Conservation (phyloP, 805 yeast genomes). For the Saccharomyces kudriavzevii region DNA sequence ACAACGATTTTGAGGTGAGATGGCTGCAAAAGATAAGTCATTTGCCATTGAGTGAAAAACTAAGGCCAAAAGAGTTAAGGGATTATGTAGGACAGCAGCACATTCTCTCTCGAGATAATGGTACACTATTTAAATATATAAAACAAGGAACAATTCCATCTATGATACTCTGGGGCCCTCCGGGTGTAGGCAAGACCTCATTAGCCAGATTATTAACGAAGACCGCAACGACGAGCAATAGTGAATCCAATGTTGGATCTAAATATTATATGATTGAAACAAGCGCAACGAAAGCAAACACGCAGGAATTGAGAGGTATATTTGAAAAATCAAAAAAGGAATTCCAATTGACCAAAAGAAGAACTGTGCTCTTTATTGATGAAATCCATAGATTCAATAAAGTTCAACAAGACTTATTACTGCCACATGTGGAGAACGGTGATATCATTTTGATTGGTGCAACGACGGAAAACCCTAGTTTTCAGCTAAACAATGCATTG, state of each 20-base stretch:
- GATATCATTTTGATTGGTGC: slow-evolving; percentile 81
- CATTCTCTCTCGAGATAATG: slow-evolving; percentile 50
- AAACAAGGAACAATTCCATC: slow-evolving; percentile 64
- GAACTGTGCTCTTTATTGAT: slow-evolving; percentile 75
- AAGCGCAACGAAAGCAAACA: slow-evolving; percentile 65
- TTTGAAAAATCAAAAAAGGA: slow-evolving; percentile 38
- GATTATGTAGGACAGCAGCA: slow-evolving; percentile 84
- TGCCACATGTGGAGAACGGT: slow-evolving; percentile 81
- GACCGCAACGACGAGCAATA: slow-evolving; percentile 12
- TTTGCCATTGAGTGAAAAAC: slow-evolving; percentile 60
- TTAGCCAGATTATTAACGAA: slow-evolving; percentile 48
- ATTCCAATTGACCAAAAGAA: slow-evolving; percentile 36
- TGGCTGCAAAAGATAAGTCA: slow-evolving; percentile 24
- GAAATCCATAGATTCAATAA: slow-evolving; percentile 86
- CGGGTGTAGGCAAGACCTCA: slow-evolving; percentile 89
- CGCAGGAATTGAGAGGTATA: slow-evolving; percentile 53
- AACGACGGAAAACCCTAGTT: slow-evolving; percentile 93
- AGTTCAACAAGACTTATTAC: slow-evolving; percentile 78
- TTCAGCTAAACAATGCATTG: slow-evolving; percentile 72
- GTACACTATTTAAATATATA: slow-evolving; percentile 60
- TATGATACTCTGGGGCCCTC: slow-evolving; percentile 88
- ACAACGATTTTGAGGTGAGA: slow-evolving; percentile 14
- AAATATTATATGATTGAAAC: slow-evolving; percentile 57
- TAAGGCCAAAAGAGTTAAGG: slow-evolving; percentile 65
- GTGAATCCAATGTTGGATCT: slow-evolving; percentile 3